Conservation (phyloP, 208 protist species). For the Willaertia magna region DNA sequence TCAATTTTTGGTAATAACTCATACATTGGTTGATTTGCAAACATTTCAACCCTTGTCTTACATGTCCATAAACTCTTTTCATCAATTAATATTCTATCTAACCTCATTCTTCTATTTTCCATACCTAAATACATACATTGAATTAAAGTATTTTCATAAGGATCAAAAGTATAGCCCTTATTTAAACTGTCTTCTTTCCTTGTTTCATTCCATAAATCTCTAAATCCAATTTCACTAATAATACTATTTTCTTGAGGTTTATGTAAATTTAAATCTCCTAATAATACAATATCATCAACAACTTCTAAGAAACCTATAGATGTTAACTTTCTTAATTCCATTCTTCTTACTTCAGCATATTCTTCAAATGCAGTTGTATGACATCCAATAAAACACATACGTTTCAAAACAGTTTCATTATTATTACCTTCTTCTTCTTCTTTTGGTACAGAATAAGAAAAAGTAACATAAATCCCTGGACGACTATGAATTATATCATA, state of each 20-base stretch:
- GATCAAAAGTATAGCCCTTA: not conserved
- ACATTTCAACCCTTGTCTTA: not conserved
- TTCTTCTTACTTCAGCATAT: not conserved
- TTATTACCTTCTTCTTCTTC: no score
- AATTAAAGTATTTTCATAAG: not conserved
- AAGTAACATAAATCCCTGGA: not conserved
- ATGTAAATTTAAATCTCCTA: not conserved
- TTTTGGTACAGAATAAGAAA: not conserved
- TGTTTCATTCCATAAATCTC: not conserved
- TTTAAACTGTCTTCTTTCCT: not conserved
- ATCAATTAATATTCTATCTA: not conserved
- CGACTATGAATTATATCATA: not conserved
- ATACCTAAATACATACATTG: not conserved
- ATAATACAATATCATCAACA: not conserved
- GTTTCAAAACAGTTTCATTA: not conserved
- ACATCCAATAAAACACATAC: not conserved
- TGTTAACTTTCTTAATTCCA: not conserved
- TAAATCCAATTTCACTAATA: not conserved
- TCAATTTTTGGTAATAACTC: not conserved
- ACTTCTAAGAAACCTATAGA: not conserved
- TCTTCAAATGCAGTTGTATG: not conserved
- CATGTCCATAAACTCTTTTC: not conserved
- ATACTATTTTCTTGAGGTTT: not conserved
- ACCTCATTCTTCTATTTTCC: not conserved
- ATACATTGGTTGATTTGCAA: not conserved